A percentile compares a stretch with the other conserved stretches of the same genome.
phyloP scores from a whole-genome alignment of 192 early-diverging fungal genomes.

The Mortierella hygrophila region DNA sequence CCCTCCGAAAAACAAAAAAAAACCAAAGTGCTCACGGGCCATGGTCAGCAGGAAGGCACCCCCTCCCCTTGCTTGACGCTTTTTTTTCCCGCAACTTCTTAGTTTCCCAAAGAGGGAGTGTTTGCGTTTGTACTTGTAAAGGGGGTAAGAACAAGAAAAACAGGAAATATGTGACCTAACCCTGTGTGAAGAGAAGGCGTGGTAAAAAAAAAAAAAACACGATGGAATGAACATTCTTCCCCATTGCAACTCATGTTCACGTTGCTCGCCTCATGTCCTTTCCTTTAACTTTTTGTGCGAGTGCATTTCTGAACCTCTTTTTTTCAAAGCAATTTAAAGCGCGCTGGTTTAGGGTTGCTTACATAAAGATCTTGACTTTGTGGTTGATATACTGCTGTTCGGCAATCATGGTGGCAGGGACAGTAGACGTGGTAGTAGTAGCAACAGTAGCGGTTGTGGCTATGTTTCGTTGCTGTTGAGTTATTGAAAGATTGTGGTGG shows the following conservation, averaged over 20 bases:
- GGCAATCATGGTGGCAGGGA: too few species aligned
- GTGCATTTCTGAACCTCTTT: background rate
- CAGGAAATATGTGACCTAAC: too few species aligned
- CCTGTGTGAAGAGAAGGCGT: too few species aligned
- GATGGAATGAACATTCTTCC: too few species aligned
- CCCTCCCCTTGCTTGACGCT: background rate
- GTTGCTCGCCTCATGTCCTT: too few species aligned
- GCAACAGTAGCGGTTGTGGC: background rate
- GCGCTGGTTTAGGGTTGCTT: background rate
- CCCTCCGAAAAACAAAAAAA: background rate
- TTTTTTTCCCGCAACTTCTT: background rate
- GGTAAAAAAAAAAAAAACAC: too few species aligned
- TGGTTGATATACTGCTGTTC: conserved; percentile 33
- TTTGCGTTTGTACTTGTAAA: too few species aligned
- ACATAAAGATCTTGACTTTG: conserved; percentile 54
- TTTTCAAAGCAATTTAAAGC: background rate
- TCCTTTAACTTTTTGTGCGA: too few species aligned
- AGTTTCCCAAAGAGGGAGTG: too few species aligned
- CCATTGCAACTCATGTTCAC: too few species aligned
- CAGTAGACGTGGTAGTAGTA: background rate
- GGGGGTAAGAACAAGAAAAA: too few species aligned
- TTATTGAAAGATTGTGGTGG: background rate
- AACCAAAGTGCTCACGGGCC: background rate
- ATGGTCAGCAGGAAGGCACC: conserved; percentile 9
- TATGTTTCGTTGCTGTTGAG: background rate